These are phyloP conservation scores for Phytophthora syringae DNA, from an alignment of 352 stramenopile genomes.

Conservation along the genomic window DNA sequence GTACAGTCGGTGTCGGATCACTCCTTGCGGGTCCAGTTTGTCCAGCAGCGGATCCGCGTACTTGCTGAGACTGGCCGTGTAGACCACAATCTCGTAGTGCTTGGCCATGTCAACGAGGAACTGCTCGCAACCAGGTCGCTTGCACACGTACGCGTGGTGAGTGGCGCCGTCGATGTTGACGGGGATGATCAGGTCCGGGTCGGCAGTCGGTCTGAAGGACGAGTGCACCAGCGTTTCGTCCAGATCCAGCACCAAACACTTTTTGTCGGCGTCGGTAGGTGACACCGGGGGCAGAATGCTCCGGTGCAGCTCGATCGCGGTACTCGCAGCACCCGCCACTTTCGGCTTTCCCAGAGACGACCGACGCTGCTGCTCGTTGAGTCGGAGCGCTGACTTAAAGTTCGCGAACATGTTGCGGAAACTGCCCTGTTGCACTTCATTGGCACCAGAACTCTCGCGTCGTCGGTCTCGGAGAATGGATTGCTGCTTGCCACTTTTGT, in stretches of 20 bases:
- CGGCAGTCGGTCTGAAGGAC: constrained; percentile 94
- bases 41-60: no score
- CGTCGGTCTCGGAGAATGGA: no score
- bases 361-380: constrained; percentile 66
- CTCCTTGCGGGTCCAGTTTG: constrained; percentile 94
- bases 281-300: constrained; percentile 58
- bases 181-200: no score
- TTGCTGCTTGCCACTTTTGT: constrained; percentile 69
- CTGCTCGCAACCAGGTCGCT: constrained; percentile 94
- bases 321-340: constrained; percentile 27
- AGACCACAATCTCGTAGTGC: constrained; percentile 98
- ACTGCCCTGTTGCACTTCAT: no score
- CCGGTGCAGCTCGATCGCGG: constrained; percentile 59
- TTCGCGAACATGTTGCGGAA: constrained; percentile 76
- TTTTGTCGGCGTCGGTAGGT: no score
- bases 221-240: constrained; percentile 99
- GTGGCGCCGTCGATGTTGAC: constrained; percentile 83
- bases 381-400: constrained; percentile 66
- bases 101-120: constrained; percentile 97
- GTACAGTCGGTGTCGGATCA: no score
- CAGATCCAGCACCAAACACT: constrained; percentile 95
- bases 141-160: constrained; percentile 92
- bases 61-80: no score
- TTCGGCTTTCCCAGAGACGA: constrained; percentile 34
- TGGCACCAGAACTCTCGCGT: no score